These are phyloP conservation scores for Ballota nigra DNA, from an alignment of 257 asterid genomes.

Conservation along the genomic window DNA sequence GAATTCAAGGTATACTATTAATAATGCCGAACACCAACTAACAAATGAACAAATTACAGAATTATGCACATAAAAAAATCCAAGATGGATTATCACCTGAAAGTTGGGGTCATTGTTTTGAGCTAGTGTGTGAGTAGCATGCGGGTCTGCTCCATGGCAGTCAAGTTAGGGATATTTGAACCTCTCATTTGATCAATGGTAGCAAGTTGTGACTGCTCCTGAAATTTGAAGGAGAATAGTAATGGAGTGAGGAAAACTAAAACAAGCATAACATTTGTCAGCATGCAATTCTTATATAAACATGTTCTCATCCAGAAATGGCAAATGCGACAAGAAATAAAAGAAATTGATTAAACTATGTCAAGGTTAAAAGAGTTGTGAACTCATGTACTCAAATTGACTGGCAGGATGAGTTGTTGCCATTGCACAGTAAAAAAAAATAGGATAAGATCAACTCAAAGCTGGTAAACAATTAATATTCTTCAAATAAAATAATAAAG, in stretches of 20 bases:
- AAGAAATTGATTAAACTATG: slow-evolving; percentile 11
- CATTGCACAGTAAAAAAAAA: background rate
- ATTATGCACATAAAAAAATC: slow-evolving; percentile 19
- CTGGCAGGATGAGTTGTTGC: background rate
- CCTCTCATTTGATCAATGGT: slow-evolving; percentile 72
- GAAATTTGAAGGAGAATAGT: slow-evolving; percentile 29
- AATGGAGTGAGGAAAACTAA: slow-evolving; percentile 4
- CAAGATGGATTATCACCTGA: slow-evolving; percentile 54
- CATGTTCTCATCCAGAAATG: slow-evolving; percentile 12
- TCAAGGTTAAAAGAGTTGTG: background rate
- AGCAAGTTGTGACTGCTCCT: slow-evolving; percentile 84
- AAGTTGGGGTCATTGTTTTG: slow-evolving; percentile 93
- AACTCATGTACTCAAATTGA: background rate
- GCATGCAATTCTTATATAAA: slow-evolving; percentile 13
- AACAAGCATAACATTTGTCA: slow-evolving; percentile 16
- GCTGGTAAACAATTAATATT: slow-evolving; percentile 6
- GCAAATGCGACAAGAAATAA: background rate
- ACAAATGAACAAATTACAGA: slow-evolving; percentile 19
- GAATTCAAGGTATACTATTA: background rate
- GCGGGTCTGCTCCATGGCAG: slow-evolving; percentile 92
- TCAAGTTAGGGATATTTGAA: slow-evolving; percentile 51
- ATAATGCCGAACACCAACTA: background rate
- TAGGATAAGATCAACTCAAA: slow-evolving; percentile 2
- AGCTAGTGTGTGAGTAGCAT: slow-evolving; percentile 87
- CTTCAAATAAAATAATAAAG: background rate